Percentiles rank a stretch among this genome's conserved stretches.
phyloP scores from a whole-genome alignment of 495 filamentous ascomycete genomes.

The Pyrenula aspistea region DNA sequence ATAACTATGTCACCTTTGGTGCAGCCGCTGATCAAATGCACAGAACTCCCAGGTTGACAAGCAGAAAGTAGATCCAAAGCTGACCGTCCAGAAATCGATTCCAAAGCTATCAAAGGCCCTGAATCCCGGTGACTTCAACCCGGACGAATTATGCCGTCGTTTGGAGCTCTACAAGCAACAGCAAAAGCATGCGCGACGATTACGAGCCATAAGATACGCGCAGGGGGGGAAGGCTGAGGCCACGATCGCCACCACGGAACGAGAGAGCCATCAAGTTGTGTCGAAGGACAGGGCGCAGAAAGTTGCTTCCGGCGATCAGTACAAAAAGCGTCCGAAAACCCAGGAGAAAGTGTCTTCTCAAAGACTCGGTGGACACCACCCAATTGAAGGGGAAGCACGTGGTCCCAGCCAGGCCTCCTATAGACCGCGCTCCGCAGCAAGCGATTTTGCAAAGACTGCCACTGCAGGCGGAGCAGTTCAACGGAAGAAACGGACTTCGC shows the following conservation, averaged over 20 bases:
- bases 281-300: not conserved
- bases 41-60: not conserved
- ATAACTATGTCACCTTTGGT: no score
- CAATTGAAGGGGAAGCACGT: not conserved
- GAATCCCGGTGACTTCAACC: not conserved
- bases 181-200: not conserved
- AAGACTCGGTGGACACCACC: not conserved
- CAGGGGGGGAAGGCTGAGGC: not conserved
- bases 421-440: not conserved
- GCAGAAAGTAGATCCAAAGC: not conserved
- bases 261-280: not conserved
- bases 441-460: not conserved
- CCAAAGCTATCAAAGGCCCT: not conserved
- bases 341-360: not conserved
- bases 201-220: not conserved
- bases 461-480: not conserved
- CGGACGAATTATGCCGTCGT: not conserved
- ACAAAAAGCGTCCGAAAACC: not conserved
- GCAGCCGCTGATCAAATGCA: no score
- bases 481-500: not conserved
- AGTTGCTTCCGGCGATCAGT: not conserved
- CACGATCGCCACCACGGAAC: not conserved
- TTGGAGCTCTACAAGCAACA: not conserved
- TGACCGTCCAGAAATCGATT: not conserved
- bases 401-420: not conserved